Evolutionary conservation across 192 early-diverging fungal species (phyloP), one percentile per base, ranked within the genome.

Genomic region (Fimicolochytrium jonesii): DNA sequence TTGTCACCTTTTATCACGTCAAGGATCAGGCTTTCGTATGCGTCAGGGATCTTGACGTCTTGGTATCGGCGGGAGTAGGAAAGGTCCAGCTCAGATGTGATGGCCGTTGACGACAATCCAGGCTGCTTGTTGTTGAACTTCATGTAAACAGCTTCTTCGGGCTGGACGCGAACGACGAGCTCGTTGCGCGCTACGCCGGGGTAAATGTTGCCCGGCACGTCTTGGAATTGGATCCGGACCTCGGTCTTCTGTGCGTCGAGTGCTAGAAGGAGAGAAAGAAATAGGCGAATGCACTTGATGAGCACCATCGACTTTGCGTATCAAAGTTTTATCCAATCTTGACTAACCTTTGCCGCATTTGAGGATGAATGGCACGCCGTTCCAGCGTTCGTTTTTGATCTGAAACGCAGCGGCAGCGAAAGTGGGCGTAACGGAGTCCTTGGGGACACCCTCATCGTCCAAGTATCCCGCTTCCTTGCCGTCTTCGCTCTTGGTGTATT

Each of bases 351-450:
- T 83, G 28, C 81, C 81, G 52, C 70, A 72, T 62, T 83, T 83
- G 36, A 83, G 65, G 50, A 92, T 91, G 67, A 92, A 92, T 17
- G 91, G 91, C 30, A 92, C 91, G 42, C 86, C 90, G 59, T 90
- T 85, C 95, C 95, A 98, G 42, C 95, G 90, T 50, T 93, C 92
- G 78, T 94, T 96, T 65, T 95, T 83, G 57, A 98, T 92, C 56
- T 86, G 84, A 69, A 94, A 83, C 9, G 90, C 90, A 30, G 85
- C 81, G 9, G 90, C 89, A 5, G 95, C 95, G 69, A 86, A 98
- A 1, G 95, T 98, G 25, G 95, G 90, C 17, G 91, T 92, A 39
- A 83, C 78, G 39, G 89, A 93, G 34, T 80, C 86, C 64, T 88
- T 84, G 56, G 91, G 90, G 29, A 98, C 88, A 3, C 89, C 90